Percentiles rank a stretch among this genome's conserved stretches.
Conservation (phyloP, 2,329 filamentous ascomycete species). For the Dactylellina cionopaga region DNA sequence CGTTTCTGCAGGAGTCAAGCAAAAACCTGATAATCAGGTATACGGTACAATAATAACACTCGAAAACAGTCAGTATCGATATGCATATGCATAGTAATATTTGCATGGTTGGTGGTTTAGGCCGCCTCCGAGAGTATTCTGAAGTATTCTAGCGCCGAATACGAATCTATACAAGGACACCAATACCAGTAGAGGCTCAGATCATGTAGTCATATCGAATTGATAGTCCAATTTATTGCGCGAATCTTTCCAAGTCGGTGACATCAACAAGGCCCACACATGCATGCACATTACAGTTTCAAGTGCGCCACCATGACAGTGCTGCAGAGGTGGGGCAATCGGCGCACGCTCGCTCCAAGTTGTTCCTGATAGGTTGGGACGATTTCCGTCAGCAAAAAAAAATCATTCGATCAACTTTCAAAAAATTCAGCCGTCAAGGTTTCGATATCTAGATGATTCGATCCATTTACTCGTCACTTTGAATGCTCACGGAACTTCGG, state of each 20-base stretch:
- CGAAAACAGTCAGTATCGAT: too few relatives aligned
- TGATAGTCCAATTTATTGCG: constrained; percentile 6
- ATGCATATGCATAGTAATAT: too few relatives aligned
- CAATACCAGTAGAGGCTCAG: background rate
- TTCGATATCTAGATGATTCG: too few relatives aligned
- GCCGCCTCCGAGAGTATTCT: too few relatives aligned
- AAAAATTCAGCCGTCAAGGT: background rate
- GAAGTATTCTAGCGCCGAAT: too few relatives aligned
- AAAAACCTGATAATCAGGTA: too few relatives aligned
- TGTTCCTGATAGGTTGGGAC: constrained; percentile 21
- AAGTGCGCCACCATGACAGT: constrained; percentile 25
- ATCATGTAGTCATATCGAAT: background rate
- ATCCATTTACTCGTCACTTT: too few relatives aligned
- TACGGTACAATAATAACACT: too few relatives aligned
- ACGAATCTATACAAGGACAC: too few relatives aligned
- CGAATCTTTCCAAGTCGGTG: constrained; percentile 30
- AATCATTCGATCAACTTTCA: background rate
- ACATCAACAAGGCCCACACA: constrained; percentile 39
- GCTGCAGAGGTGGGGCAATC: background rate
- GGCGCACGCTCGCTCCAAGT: constrained; percentile 13
- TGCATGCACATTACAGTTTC: constrained; percentile 20
- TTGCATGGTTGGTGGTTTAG: too few relatives aligned
- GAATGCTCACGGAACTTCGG: too few relatives aligned
- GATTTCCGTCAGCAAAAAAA: constrained; percentile 7
- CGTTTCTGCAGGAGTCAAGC: too few relatives aligned